Percentiles rank a stretch among this genome's conserved stretches.
These are phyloP conservation scores for Amyloporia xantha DNA, from an alignment of 768 basidiomycete species.

Conservation along the genomic window DNA sequence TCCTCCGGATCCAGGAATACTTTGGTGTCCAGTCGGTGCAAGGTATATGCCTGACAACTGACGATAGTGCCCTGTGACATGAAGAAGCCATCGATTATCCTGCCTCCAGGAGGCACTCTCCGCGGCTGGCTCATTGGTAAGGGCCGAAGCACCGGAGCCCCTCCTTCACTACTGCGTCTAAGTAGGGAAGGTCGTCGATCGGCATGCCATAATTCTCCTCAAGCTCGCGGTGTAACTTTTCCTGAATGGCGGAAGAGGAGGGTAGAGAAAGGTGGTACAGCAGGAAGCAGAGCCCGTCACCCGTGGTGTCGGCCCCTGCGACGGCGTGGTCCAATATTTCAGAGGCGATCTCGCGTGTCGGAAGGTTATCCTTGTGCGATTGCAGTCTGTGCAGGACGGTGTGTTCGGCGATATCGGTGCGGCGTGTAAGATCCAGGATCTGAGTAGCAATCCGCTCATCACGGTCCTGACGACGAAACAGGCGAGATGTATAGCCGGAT, in stretches of 20 bases:
- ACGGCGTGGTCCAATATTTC: constrained; percentile 19
- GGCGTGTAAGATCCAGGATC: constrained; percentile 9
- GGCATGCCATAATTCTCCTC: constrained; percentile 64
- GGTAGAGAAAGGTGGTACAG: constrained; percentile 19
- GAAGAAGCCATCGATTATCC: constrained; percentile 79
- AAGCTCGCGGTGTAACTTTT: constrained; percentile 15
- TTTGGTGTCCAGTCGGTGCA: constrained; percentile 65
- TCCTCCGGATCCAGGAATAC: constrained; percentile 84
- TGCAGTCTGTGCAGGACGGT: constrained; percentile 17
- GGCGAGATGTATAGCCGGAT: not conserved
- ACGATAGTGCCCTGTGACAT: constrained; percentile 90
- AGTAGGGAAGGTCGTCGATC: constrained; percentile 88
- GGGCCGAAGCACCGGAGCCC: constrained; percentile 82
- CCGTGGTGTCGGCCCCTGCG: constrained; percentile 18
- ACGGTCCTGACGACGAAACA: not conserved
- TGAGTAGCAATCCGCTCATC: constrained; percentile 8
- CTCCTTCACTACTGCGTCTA: constrained; percentile 90
- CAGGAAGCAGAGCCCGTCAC: constrained; percentile 20
- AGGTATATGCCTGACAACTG: constrained; percentile 88
- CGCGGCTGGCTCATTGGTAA: constrained; percentile 95
- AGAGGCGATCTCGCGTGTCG: constrained; percentile 8
- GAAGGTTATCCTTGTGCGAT: not conserved
- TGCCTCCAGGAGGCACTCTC: constrained; percentile 79
- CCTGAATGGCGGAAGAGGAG: constrained; percentile 8
- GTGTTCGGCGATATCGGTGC: constrained; percentile 9